These are phyloP conservation scores for Leishmania tarentolae DNA, from an alignment of 208 protist species.

Conservation along the genomic window DNA sequence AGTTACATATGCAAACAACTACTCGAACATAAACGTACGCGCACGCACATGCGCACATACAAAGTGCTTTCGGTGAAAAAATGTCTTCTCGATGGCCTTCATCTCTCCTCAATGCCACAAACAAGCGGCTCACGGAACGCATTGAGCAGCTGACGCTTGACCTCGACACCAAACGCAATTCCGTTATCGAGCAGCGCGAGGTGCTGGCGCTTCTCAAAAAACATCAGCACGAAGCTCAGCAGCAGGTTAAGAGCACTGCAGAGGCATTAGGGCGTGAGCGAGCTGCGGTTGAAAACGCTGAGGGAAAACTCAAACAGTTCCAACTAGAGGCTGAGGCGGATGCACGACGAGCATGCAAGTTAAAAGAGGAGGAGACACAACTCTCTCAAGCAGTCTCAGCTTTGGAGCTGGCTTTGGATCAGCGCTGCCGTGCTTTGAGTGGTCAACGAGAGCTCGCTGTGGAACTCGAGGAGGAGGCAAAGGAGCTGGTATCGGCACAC, in stretches of 20 bases:
- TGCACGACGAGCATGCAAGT: conserved; percentile 10
- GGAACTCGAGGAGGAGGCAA: conserved; percentile 39
- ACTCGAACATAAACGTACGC: conserved; percentile 13
- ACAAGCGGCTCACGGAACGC: conserved; percentile 53
- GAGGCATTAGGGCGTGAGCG: conserved; percentile 20
- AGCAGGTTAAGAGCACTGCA: conserved; percentile 24
- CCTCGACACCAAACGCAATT: conserved; percentile 36
- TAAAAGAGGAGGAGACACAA: conserved; percentile 23
- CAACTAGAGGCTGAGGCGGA: conserved; percentile 27
- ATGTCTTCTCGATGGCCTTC: conserved; percentile 62
- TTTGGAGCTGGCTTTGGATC: conserved; percentile 14
- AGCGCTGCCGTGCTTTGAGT: conserved; percentile 21
- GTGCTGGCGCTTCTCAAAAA: conserved; percentile 39
- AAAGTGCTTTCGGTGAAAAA: not conserved
- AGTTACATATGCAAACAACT: not conserved
- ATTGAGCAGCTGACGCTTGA: conserved; percentile 36
- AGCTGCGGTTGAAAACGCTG: conserved; percentile 10
- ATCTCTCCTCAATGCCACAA: conserved; percentile 64
- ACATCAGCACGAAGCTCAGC: conserved; percentile 37
- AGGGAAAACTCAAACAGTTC: conserved; percentile 30
- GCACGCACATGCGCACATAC: not conserved
- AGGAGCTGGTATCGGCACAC: conserved; percentile 37
- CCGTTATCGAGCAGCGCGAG: conserved; percentile 44
- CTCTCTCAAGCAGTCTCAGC: conserved; percentile 16
- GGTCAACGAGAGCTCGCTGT: conserved; percentile 27